Evolutionary conservation across 495 filamentous ascomycete species (phyloP).

Genomic region (Delitschia confertaspora): DNA sequence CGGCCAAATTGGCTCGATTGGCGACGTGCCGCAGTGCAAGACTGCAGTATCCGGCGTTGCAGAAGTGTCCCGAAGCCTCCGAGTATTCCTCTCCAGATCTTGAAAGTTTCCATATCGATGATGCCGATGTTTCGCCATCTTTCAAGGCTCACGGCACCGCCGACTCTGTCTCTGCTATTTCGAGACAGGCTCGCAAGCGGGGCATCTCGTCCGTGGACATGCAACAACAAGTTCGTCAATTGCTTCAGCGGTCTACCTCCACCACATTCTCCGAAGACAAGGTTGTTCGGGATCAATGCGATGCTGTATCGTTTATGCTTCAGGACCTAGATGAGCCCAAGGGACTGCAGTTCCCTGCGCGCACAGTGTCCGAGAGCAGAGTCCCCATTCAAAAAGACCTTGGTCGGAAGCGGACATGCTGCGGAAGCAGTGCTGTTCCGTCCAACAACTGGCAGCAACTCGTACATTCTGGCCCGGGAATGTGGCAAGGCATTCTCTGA

Average conservation of each 20-base stretch:
- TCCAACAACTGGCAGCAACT: too few relatives aligned
- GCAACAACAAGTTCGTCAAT: conserved; percentile 65
- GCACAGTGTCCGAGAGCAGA: conserved; percentile 33
- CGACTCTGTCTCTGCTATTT: conserved; percentile 7
- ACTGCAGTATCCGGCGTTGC: conserved; percentile 32
- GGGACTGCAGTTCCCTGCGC: conserved; percentile 32
- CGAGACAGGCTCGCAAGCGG: conserved; percentile 50
- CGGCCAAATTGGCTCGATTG: conserved; percentile 62
- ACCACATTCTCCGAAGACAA: conserved; percentile 12
- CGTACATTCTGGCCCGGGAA: conserved; percentile 43
- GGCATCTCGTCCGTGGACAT: conserved; percentile 62
- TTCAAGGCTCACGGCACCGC: too few relatives aligned
- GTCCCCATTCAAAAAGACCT: conserved; percentile 33
- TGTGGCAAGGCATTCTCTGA: conserved; percentile 50
- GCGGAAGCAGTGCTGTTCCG: too few relatives aligned
- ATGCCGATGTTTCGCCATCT: conserved; percentile 18
- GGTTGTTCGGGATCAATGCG: conserved; percentile 19
- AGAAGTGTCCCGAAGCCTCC: conserved; percentile 35
- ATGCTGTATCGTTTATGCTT: conserved; percentile 25
- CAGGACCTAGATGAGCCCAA: conserved; percentile 13
- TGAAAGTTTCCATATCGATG: conserved; percentile 27
- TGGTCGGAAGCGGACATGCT: conserved; percentile 54
- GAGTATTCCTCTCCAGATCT: conserved; percentile 39
- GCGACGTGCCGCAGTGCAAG: conserved; percentile 77
- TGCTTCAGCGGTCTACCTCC: conserved; percentile 35